These are phyloP conservation scores for Seiridium cupressi DNA, from an alignment of 2,329 filamentous ascomycete genomes.

Conservation along the genomic window DNA sequence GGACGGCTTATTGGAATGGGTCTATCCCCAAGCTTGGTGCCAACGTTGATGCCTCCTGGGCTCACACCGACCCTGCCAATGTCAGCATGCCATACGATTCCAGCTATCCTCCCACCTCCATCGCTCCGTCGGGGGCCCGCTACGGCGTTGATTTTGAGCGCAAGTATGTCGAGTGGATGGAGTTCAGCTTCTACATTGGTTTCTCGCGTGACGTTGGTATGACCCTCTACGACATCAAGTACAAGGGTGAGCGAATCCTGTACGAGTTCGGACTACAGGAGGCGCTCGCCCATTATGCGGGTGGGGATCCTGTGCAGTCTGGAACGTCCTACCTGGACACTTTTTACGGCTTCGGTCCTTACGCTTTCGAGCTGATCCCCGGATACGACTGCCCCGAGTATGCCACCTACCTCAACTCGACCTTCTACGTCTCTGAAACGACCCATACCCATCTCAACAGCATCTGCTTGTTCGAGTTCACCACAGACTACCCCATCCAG, in stretches of 20 bases:
- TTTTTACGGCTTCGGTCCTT: conserved; percentile 46
- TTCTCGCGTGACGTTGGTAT: conserved; percentile 48
- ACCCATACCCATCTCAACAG: conserved; percentile 44
- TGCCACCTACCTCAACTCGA: conserved; percentile 47
- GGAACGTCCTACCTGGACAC: conserved; percentile 45
- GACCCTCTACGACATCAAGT: conserved; percentile 48
- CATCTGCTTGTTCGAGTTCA: conserved; percentile 56
- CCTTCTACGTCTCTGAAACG: conserved; percentile 41
- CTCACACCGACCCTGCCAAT: conserved; percentile 34
- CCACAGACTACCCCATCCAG: conserved; percentile 46
- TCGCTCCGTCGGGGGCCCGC: conserved; percentile 36
- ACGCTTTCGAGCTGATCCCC: conserved; percentile 40
- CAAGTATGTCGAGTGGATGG: conserved; percentile 50
- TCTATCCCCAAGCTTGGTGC: conserved; percentile 45
- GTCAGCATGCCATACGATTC: conserved; percentile 33
- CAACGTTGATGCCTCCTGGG: conserved; percentile 48
- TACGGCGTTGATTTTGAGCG: conserved; percentile 39
- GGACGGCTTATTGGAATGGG: conserved; percentile 37
- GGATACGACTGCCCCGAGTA: conserved; percentile 53
- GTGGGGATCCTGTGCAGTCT: conserved; percentile 44
- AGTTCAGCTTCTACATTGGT: conserved; percentile 49
- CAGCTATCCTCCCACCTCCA: conserved; percentile 32
- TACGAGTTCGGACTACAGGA: conserved; percentile 57
- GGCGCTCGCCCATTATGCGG: conserved; percentile 51
- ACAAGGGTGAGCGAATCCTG: conserved; percentile 52